A percentile compares a stretch with the other conserved stretches of the same genome.
phyloP scores from a whole-genome alignment of 202 grass and related monocot genomes.

The Setaria italica region DNA sequence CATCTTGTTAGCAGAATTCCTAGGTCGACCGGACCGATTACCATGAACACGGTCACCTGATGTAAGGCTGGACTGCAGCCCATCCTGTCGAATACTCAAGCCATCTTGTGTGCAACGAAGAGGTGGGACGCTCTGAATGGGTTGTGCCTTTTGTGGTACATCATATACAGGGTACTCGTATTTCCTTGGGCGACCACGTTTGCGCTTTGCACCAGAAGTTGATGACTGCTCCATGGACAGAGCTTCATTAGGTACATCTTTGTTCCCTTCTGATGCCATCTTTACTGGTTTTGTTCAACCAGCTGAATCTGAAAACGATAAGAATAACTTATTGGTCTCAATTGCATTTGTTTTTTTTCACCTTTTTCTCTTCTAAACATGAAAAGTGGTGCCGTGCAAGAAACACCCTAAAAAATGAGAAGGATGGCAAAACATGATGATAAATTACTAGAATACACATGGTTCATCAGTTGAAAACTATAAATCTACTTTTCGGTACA shows the following conservation, averaged over 20 bases:
- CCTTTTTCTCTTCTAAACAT: slow-evolving; percentile 1
- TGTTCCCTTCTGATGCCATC: slow-evolving; percentile 54
- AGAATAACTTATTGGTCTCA: neutral
- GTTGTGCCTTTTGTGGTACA: slow-evolving; percentile 46
- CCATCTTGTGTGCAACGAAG: slow-evolving; percentile 38
- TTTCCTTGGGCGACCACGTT: slow-evolving; percentile 65
- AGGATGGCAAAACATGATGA: neutral
- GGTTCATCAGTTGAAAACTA: neutral
- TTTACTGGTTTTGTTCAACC: slow-evolving; percentile 11
- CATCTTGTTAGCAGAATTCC: slow-evolving; percentile 11
- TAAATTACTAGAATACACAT: neutral
- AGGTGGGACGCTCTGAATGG: slow-evolving; percentile 51
- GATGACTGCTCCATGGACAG: slow-evolving; percentile 26
- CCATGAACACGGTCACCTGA: slow-evolving; percentile 27
- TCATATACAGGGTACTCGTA: slow-evolving; percentile 34
- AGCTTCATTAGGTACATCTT: slow-evolving; percentile 27
- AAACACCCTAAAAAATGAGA: neutral
- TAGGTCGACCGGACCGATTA: slow-evolving; percentile 28
- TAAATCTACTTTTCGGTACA: neutral
- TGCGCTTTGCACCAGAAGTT: slow-evolving; percentile 50
- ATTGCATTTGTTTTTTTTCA: neutral
- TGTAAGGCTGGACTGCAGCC: slow-evolving; percentile 23
- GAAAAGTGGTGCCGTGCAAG: neutral
- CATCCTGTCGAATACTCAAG: slow-evolving; percentile 33
- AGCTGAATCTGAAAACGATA: slow-evolving; percentile 19